Percentiles rank a stretch among this genome's conserved stretches.
Conservation (phyloP, 108 stramenopile genomes). For the Hondaea fermentalgiana region DNA sequence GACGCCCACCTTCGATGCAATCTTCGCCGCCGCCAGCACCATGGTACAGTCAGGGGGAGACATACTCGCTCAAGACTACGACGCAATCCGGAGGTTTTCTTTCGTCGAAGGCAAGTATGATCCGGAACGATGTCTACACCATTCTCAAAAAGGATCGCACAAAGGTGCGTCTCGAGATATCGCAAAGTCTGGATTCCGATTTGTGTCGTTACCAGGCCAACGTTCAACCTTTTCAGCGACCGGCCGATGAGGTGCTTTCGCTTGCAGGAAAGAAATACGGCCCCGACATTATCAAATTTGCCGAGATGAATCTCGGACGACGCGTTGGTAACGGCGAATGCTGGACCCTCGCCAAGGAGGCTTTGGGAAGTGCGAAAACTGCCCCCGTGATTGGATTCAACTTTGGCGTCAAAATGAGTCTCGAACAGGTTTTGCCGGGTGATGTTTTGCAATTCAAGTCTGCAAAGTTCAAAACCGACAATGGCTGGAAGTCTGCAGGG, state of each 20-base stretch:
- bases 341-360: slow-evolving; percentile 4
- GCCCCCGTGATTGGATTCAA: background rate
- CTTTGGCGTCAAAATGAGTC: background rate
- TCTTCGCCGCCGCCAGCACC: background rate
- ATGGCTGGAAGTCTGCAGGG: background rate
- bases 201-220: background rate
- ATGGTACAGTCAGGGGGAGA: background rate
- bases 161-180: background rate
- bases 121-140: background rate
- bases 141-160: slow-evolving; percentile 1
- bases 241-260: background rate
- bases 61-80: background rate
- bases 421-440: background rate
- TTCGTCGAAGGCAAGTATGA: background rate
- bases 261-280: background rate
- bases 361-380: background rate
- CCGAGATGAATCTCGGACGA: background rate
- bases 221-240: background rate
- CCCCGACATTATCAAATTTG: background rate
- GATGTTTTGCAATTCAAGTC: background rate
- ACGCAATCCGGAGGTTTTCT: background rate
- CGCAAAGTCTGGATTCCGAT: background rate
- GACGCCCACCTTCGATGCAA: background rate
- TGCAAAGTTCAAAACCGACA: background rate
- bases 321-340: background rate